These are phyloP conservation scores for Chenopodium album DNA, from an alignment of 148 eudicot species.

Conservation along the genomic window DNA sequence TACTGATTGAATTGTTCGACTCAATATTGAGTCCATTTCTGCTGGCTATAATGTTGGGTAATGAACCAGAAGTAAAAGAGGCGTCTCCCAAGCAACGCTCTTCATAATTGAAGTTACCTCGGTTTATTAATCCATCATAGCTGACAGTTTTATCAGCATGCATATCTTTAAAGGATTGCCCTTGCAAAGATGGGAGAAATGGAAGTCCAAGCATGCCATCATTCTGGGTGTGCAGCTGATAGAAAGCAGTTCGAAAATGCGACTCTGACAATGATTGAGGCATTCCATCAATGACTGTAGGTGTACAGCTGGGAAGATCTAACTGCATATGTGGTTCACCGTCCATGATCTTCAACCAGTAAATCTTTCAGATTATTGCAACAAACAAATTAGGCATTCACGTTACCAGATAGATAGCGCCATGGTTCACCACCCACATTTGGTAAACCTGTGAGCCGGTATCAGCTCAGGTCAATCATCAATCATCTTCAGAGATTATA, in stretches of 20 bases:
- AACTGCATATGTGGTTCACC: slow-evolving; percentile 36
- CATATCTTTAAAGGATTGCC: slow-evolving; percentile 34
- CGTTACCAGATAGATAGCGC: background rate
- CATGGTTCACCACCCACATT: background rate
- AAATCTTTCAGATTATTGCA: background rate
- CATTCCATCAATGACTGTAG: slow-evolving; percentile 29
- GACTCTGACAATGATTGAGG: slow-evolving; percentile 32
- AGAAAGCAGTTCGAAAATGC: slow-evolving; percentile 27
- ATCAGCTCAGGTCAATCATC: background rate
- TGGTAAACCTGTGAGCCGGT: too few relatives aligned
- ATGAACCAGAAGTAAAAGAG: slow-evolving; percentile 33
- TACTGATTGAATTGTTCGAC: slow-evolving; percentile 17
- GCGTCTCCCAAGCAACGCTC: slow-evolving; percentile 33
- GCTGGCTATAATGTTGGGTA: slow-evolving; percentile 30
- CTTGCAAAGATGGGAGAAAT: slow-evolving; percentile 35
- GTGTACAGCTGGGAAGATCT: slow-evolving; percentile 24
- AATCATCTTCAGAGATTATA: background rate
- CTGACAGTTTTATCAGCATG: slow-evolving; percentile 20
- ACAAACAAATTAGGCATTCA: background rate
- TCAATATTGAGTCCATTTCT: slow-evolving; percentile 24
- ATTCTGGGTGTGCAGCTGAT: slow-evolving; percentile 35
- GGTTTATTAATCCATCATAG: slow-evolving; percentile 16
- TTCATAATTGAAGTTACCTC: slow-evolving; percentile 21
- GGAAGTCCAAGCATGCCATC: slow-evolving; percentile 49
- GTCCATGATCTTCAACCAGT: slow-evolving; percentile 26